Base-by-base conservation (phyloP, 2,329 filamentous ascomycete species). In the Fulvia fulva region DNA sequence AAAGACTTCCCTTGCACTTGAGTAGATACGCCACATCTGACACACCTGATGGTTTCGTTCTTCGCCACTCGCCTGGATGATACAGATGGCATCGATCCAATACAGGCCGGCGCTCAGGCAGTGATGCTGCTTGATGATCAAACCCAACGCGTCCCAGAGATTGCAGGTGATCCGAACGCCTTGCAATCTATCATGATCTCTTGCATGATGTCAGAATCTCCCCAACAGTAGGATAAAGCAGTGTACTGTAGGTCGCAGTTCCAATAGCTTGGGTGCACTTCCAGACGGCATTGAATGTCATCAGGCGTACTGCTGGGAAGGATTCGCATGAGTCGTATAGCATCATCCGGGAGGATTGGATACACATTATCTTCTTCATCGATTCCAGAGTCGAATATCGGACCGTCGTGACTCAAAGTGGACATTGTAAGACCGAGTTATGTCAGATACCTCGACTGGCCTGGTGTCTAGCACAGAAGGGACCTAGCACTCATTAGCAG, bases 1-100 rank as follows among this genome's bases (percentile, higher is more conserved):
- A 12, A 56, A 28, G 19, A 56, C 54, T 11, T 43, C 6, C 7
- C 22, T 16, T 1, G 54, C 54, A 22, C 23, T 26, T 3, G 26
- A n/a, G 32, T 37, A 56, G 54, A 56, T 56, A 6, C 30, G 30
- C 22, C 26, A 32, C 54, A 56, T 56, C 19, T 51, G 26, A 9
- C 37, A 14, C 1, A 56, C 54, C 32, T 56, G 54, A n/a, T 47
- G 46, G 28, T 41, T 51, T 5, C 46, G 26, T 23, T 56, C 54
- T 12, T 23, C 22, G 26, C 51, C 16, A 22, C 44, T 28, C 9
- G 21, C 25, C 22, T 56, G 54, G 22, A 51, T 34, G 22, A 56
- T 51, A 22, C 54, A 56, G 6, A 56, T 16, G 8, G 54, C 54
- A 45, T 56, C 54, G 21, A 46, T 37, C 54, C 54, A 56, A 16